phyloP scores from a whole-genome alignment of 371 early-diverging fungal genomes.

The Mortierella sp. region DNA sequence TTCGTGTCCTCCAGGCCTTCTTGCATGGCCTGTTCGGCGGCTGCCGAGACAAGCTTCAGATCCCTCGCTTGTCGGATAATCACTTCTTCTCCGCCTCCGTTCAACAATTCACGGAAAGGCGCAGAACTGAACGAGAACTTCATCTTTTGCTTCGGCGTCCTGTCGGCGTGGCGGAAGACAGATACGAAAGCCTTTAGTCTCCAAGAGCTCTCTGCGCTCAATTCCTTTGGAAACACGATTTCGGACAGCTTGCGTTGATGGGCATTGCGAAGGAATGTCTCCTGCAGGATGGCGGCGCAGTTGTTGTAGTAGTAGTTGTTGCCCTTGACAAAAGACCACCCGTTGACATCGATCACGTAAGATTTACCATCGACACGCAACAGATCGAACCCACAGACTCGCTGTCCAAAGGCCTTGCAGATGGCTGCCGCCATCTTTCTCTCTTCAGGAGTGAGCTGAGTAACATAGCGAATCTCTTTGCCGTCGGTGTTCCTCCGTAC shows the following conservation, averaged over 20 bases:
- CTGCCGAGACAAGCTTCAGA: constrained; percentile 71
- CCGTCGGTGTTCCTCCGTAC: constrained; percentile 97
- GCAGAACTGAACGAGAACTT: constrained; percentile 79
- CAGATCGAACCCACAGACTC: constrained; percentile 96
- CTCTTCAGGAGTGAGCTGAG: constrained; percentile 85
- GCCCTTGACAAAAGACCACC: constrained; percentile 99
- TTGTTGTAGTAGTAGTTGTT: constrained; percentile 93
- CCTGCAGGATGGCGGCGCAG: constrained; percentile 81
- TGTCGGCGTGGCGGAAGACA: constrained; percentile 95
- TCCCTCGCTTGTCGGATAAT: constrained; percentile 83
- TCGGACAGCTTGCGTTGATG: constrained; percentile 61
- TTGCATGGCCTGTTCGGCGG: constrained; percentile 70
- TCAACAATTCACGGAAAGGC: constrained; percentile 76
- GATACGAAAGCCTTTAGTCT: constrained; percentile 91
- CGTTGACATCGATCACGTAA: constrained; percentile 98
- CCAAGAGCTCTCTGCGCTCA: constrained; percentile 89
- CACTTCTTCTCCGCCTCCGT: constrained; percentile 78
- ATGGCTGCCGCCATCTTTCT: constrained; percentile 84
- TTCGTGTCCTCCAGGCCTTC: constrained; percentile 64
- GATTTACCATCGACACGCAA: constrained; percentile 87
- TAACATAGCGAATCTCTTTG: constrained; percentile 95
- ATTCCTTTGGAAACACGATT: constrained; percentile 69
- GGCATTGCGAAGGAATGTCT: constrained; percentile 72
- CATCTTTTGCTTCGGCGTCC: constrained; percentile 97
- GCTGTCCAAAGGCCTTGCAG: constrained; percentile 80